Percentiles rank a stretch among this genome's conserved stretches.
Conservation (phyloP, 2,329 filamentous ascomycete species). For the Pyrenophora tritici-repentis region DNA sequence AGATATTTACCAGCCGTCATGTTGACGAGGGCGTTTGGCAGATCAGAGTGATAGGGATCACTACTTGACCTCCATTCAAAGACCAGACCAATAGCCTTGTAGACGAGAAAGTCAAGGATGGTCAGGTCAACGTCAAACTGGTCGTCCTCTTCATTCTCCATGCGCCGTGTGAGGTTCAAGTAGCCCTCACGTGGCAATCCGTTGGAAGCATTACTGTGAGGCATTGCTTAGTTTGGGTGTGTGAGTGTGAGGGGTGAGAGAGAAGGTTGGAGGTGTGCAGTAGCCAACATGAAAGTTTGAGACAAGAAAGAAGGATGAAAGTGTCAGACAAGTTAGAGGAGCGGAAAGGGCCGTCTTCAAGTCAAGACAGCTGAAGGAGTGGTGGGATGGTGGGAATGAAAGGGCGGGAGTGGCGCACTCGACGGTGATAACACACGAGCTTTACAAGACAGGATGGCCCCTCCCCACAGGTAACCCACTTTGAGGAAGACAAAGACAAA, state of each 20-base stretch:
- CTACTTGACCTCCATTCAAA: slow-evolving; percentile 44
- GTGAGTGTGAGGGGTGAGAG: slow-evolving; percentile 14
- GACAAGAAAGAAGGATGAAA: neutral
- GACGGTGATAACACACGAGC: slow-evolving; percentile 12
- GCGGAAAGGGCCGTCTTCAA: slow-evolving; percentile 13
- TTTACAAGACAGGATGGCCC: slow-evolving; percentile 13
- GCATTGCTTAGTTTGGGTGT: slow-evolving; percentile 33
- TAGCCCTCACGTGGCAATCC: slow-evolving; percentile 36
- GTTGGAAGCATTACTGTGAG: slow-evolving; percentile 20
- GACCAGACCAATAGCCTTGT: slow-evolving; percentile 52
- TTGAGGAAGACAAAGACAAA: slow-evolving; percentile 10
- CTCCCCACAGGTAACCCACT: slow-evolving; percentile 8
- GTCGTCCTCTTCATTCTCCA: slow-evolving; percentile 43
- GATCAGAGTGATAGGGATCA: slow-evolving; percentile 39
- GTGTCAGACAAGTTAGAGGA: slow-evolving; percentile 8
- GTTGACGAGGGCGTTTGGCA: slow-evolving; percentile 39
- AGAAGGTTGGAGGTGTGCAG: slow-evolving; percentile 8
- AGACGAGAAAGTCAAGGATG: slow-evolving; percentile 62
- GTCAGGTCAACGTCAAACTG: slow-evolving; percentile 58
- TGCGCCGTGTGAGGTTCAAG: slow-evolving; percentile 37
- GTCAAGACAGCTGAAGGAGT: slow-evolving; percentile 5
- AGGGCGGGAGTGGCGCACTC: slow-evolving; percentile 7
- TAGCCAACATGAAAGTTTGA: slow-evolving; percentile 19
- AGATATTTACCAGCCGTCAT: slow-evolving; percentile 40
- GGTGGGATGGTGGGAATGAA: neutral